Conservation (phyloP, 2,329 filamentous ascomycete genomes). For the Knufia petricola region DNA sequence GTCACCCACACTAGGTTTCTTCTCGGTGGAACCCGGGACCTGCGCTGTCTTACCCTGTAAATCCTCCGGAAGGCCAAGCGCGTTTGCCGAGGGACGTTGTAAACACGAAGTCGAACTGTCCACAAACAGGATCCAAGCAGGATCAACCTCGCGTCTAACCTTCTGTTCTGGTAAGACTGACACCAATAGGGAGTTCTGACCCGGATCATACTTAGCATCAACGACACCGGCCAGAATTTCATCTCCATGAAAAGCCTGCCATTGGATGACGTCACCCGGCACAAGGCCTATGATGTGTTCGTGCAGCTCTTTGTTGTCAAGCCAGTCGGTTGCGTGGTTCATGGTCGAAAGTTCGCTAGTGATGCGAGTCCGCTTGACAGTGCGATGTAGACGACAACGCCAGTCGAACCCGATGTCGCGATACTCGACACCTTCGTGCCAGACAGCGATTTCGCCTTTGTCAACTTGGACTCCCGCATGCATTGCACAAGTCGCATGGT, state of each 20-base stretch:
- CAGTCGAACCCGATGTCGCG: constrained; percentile 87
- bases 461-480: constrained; percentile 89
- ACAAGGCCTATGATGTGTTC: constrained; percentile 60
- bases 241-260: constrained; percentile 62
- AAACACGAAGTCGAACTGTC: constrained; percentile 40
- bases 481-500: constrained; percentile 89
- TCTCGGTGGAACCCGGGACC: constrained; percentile 24
- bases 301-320: constrained; percentile 28
- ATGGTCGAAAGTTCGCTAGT: constrained; percentile 58
- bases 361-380: constrained; percentile 70
- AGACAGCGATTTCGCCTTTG: constrained; percentile 71
- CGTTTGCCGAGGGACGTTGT: constrained; percentile 35
- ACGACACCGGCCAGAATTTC: constrained; percentile 89
- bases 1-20: constrained; percentile 26
- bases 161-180: constrained; percentile 80
- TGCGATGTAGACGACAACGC: constrained; percentile 85
- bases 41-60: constrained; percentile 34
- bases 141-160: constrained; percentile 54
- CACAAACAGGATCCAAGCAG: constrained; percentile 39
- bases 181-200: constrained; percentile 56
- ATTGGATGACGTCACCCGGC: constrained; percentile 69
- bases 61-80: constrained; percentile 39
- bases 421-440: constrained; percentile 84
- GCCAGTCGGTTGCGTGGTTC: constrained; percentile 21
- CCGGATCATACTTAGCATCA: constrained; percentile 67